phyloP scores from a whole-genome alignment of 1,284 basidiomycete species.

The Sphagnurus paluster region DNA sequence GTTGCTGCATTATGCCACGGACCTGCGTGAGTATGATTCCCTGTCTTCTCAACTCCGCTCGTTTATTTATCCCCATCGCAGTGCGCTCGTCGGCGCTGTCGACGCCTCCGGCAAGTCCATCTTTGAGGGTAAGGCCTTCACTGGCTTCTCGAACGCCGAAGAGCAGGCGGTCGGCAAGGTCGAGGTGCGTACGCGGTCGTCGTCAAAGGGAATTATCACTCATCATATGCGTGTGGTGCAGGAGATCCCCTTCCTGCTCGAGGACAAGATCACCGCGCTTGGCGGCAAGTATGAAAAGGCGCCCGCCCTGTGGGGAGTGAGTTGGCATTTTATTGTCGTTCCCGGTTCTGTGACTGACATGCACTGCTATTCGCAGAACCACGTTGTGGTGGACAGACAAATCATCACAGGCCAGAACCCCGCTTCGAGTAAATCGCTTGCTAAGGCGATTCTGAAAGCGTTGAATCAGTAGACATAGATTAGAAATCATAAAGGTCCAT shows the following conservation, averaged over 20 bases:
- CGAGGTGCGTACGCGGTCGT: slow-evolving; percentile 27
- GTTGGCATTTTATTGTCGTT: slow-evolving; percentile 22
- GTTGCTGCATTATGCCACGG: slow-evolving; percentile 77
- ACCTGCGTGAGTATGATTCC: slow-evolving; percentile 51
- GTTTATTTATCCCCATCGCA: slow-evolving; percentile 16
- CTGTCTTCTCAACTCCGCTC: neutral
- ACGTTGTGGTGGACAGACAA: slow-evolving; percentile 44
- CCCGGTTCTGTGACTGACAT: neutral
- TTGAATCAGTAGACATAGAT: slow-evolving; percentile 16
- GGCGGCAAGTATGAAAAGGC: slow-evolving; percentile 68
- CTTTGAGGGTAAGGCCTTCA: slow-evolving; percentile 59
- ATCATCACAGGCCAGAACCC: slow-evolving; percentile 75
- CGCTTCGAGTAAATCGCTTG: slow-evolving; percentile 54
- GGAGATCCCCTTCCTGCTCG: slow-evolving; percentile 70
- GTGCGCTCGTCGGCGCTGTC: slow-evolving; percentile 54
- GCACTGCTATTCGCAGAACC: slow-evolving; percentile 27
- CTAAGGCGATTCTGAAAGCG: slow-evolving; percentile 46
- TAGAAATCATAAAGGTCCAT: neutral
- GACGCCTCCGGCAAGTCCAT: slow-evolving; percentile 60
- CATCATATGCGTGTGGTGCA: slow-evolving; percentile 19
- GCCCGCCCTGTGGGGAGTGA: slow-evolving; percentile 54
- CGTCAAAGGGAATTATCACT: slow-evolving; percentile 3
- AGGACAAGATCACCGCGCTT: slow-evolving; percentile 58
- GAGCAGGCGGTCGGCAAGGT: slow-evolving; percentile 52
- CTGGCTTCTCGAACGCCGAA: slow-evolving; percentile 74